Conservation (phyloP, 345 rosid genomes). For the Laguncularia racemosa region DNA sequence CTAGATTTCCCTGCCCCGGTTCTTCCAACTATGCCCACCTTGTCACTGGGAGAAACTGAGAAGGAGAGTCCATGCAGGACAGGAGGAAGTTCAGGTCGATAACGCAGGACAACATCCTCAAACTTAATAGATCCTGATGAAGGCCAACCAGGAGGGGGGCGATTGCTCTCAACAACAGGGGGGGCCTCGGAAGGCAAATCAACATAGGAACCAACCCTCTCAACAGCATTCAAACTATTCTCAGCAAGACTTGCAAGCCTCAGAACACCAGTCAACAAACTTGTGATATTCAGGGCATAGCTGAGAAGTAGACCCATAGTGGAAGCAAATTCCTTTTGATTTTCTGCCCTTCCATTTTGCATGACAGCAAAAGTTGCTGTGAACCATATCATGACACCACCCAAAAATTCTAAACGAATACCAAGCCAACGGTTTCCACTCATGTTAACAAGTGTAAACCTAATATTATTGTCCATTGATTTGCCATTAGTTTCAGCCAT, state of each 20-base stretch:
- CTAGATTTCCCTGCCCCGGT: slow-evolving; percentile 99
- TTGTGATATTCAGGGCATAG: slow-evolving; percentile 85
- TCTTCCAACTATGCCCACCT: slow-evolving; percentile 98
- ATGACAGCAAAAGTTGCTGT: slow-evolving; percentile 97
- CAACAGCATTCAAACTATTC: slow-evolving; percentile 94
- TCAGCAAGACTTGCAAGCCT: slow-evolving; percentile 98
- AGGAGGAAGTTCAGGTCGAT: slow-evolving; percentile 91
- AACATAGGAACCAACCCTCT: slow-evolving; percentile 79
- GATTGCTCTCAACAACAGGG: slow-evolving; percentile 60
- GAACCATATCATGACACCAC: slow-evolving; percentile 98
- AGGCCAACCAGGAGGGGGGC: slow-evolving; percentile 99
- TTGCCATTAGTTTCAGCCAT: slow-evolving; percentile 93
- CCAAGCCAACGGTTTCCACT: slow-evolving; percentile 97
- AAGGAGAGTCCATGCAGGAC: slow-evolving; percentile 86
- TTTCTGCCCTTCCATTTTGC: slow-evolving; percentile 86
- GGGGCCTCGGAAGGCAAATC: slow-evolving; percentile 94
- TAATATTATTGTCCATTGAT: slow-evolving; percentile 87
- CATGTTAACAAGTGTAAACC: slow-evolving; percentile 87
- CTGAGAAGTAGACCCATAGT: slow-evolving; percentile 98
- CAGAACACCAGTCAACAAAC: slow-evolving; percentile 74
- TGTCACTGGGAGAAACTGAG: slow-evolving; percentile 74
- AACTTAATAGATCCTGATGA: slow-evolving; percentile 91
- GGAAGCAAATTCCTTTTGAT: slow-evolving; percentile 89
- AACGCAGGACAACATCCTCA: slow-evolving; percentile 88
- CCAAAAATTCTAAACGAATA: slow-evolving; percentile 83